Percentiles rank a stretch among this genome's conserved stretches.
phyloP scores from a whole-genome alignment of 164 flowering plant genomes.

The Umbellularia californica region DNA sequence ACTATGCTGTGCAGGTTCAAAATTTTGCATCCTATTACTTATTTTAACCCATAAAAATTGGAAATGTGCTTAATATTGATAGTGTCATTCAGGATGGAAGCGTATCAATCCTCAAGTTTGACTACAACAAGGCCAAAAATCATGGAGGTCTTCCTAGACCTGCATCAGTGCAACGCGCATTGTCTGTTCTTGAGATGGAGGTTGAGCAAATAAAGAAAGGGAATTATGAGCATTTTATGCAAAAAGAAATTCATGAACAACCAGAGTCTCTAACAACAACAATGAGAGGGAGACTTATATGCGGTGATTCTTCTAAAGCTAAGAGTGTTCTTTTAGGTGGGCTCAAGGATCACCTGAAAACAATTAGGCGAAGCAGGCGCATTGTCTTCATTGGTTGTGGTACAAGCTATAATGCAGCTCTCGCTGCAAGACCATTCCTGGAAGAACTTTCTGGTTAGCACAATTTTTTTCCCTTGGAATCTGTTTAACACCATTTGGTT shows the following conservation, averaged over 20 bases:
- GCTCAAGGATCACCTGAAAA: conserved; percentile 86
- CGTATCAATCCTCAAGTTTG: conserved; percentile 75
- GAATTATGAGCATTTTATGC: conserved; percentile 90
- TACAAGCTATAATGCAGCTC: conserved; percentile 97
- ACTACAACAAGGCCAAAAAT: conserved; percentile 46
- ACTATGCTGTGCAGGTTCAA: background rate
- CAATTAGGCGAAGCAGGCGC: conserved; percentile 89
- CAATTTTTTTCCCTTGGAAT: background rate
- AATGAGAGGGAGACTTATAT: conserved; percentile 94
- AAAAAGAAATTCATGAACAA: conserved; percentile 97
- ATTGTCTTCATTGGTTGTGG: conserved; percentile 98
- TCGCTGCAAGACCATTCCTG: conserved; percentile 86
- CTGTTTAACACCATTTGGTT: too few relatives aligned
- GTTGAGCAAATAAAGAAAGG: conserved; percentile 99
- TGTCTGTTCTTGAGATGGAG: conserved; percentile 95
- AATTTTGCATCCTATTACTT: background rate
- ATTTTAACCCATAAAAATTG: background rate
- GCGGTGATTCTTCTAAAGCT: conserved; percentile 72
- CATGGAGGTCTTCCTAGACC: conserved; percentile 51
- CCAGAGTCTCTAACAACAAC: conserved; percentile 93
- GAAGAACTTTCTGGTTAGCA: conserved; percentile 72
- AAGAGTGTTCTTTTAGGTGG: conserved; percentile 92
- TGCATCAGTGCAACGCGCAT: conserved; percentile 87
- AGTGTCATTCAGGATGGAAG: conserved; percentile 66
- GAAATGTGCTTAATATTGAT: conserved; percentile 1